phyloP scores from a whole-genome alignment of 805 yeast species.

The Candida verbasci region DNA sequence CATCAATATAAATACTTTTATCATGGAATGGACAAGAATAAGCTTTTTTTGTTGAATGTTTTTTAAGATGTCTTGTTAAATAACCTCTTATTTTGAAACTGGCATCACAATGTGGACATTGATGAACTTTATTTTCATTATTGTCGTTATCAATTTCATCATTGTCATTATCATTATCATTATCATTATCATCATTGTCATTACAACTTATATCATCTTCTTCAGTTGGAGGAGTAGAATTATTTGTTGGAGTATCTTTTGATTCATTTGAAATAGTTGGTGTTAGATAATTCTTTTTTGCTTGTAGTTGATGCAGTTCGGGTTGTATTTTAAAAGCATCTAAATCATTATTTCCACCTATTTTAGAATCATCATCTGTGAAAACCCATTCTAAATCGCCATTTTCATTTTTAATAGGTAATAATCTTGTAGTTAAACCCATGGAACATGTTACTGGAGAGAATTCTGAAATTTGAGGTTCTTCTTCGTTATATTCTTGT shows the following conservation, averaged over 20 bases:
- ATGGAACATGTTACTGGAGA: constrained; percentile 42
- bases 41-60: constrained; percentile 48
- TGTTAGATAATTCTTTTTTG: constrained; percentile 10
- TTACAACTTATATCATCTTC: too few relatives aligned
- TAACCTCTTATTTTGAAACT: constrained; percentile 50
- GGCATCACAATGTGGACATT: constrained; percentile 47
- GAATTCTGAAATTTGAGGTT: background rate
- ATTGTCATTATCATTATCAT: constrained; percentile 17
- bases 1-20: constrained; percentile 32
- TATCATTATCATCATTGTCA: too few relatives aligned
- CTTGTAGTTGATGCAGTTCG: too few relatives aligned
- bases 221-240: constrained; percentile 25
- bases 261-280: constrained; percentile 23
- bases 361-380: constrained; percentile 31
- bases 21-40: constrained; percentile 51
- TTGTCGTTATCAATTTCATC: constrained; percentile 12
- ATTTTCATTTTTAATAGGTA: constrained; percentile 47
- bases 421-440: constrained; percentile 41
- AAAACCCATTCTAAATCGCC: constrained; percentile 60
- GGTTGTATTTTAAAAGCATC: too few relatives aligned
- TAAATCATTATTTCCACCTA: constrained; percentile 16
- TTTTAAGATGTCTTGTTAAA: constrained; percentile 52
- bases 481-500: background rate
- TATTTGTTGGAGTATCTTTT: constrained; percentile 13
- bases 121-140: constrained; percentile 21